These are phyloP conservation scores for Globisporangium canariense DNA, from an alignment of 352 stramenopile species.

Conservation along the genomic window DNA sequence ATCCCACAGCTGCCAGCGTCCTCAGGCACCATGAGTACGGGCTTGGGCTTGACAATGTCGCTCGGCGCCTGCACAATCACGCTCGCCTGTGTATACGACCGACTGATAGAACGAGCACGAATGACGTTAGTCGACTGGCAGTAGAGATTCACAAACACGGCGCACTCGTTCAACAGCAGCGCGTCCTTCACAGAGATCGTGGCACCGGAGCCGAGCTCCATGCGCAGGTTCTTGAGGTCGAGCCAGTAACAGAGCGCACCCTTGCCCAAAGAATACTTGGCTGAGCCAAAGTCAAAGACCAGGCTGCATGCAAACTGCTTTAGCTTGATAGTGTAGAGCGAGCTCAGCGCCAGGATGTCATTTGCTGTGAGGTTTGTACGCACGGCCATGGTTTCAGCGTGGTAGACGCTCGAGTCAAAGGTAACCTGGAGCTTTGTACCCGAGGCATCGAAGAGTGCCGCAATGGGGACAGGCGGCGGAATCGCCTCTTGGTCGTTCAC, in stretches of 20 bases:
- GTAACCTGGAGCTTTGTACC: conserved; percentile 48
- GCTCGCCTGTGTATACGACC: conserved; percentile 51
- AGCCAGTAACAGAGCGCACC: conserved; percentile 49
- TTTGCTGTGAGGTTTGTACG: conserved; percentile 3
- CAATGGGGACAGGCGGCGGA: conserved; percentile 44
- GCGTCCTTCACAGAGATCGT: conserved; percentile 40
- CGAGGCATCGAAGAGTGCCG: conserved; percentile 46
- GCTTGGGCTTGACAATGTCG: conserved; percentile 32
- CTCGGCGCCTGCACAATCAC: conserved; percentile 29
- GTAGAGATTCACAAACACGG: conserved; percentile 36
- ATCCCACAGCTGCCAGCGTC: conserved; percentile 57
- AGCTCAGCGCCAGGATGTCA: background rate
- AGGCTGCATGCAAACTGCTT: conserved; percentile 48
- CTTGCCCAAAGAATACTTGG: conserved; percentile 36
- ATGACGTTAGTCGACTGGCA: conserved; percentile 48
- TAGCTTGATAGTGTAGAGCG: conserved; percentile 30
- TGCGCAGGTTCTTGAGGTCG: conserved; percentile 43
- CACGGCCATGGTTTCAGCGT: conserved; percentile 59
- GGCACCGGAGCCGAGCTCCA: conserved; percentile 39
- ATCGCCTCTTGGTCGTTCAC: conserved; percentile 64
- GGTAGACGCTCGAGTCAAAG: conserved; percentile 69
- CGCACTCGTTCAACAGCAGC: conserved; percentile 54
- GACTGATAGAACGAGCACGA: conserved; percentile 44
- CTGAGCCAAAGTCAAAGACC: conserved; percentile 37
- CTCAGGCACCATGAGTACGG: conserved; percentile 48